These are phyloP conservation scores for Coix lacrymajobi DNA, from an alignment of 176 grass and related monocot species.

Conservation along the genomic window DNA sequence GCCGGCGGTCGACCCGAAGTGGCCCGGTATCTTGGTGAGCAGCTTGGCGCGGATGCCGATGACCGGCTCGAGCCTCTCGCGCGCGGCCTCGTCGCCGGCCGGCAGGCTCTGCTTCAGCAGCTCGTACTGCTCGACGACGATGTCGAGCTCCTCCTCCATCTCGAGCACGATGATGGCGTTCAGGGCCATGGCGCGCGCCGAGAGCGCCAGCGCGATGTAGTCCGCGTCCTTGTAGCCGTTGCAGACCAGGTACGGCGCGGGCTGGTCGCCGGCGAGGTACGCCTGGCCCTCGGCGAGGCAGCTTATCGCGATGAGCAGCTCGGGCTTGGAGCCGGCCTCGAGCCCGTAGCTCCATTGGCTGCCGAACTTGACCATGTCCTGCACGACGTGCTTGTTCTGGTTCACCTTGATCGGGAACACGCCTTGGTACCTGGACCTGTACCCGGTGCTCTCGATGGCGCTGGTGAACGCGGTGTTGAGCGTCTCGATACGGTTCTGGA, in stretches of 20 bases:
- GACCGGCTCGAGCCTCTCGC: neutral
- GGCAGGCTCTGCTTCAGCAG: neutral
- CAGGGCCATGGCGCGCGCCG: neutral
- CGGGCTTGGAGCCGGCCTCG: neutral
- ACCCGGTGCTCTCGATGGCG: neutral
- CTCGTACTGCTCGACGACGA: neutral
- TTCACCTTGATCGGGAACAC: slow-evolving; percentile 8
- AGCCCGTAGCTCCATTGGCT: neutral
- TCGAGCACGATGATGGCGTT: slow-evolving; percentile 8
- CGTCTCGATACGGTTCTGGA: neutral
- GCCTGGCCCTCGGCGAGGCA: neutral
- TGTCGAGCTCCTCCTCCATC: slow-evolving; percentile 9
- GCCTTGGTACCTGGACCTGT: neutral
- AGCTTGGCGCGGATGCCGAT: neutral
- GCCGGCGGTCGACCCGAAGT: neutral
- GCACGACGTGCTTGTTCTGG: neutral
- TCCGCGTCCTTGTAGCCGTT: slow-evolving; percentile 1
- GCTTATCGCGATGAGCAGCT: neutral
- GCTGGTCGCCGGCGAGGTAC: neutral
- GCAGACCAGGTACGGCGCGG: neutral
- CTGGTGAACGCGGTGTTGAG: neutral
- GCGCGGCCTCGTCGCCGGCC: no score
- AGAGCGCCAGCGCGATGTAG: neutral
- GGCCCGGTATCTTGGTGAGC: neutral
- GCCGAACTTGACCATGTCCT: neutral